Evolutionary conservation across 768 basidiomycete genomes (phyloP).

Genomic region (Pisolithus sp.): DNA sequence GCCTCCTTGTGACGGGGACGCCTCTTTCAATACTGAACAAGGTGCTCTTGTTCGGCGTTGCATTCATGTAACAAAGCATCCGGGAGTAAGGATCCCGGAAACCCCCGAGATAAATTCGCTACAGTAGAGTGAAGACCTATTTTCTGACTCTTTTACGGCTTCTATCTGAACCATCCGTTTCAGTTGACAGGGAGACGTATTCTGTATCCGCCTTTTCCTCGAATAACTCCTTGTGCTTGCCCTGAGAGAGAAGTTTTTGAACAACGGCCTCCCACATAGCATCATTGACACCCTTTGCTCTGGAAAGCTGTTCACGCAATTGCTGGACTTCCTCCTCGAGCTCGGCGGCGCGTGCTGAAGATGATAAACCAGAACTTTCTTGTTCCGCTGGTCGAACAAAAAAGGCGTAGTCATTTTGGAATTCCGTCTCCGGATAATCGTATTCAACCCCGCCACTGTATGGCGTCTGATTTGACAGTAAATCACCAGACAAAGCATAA

Average conservation of each 20-base stretch:
- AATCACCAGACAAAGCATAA: background rate
- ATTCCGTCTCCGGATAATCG: conserved; percentile 45
- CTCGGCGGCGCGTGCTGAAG: conserved; percentile 54
- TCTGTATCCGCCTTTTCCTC: background rate
- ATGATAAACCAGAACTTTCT: conserved; percentile 27
- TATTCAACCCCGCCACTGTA: conserved; percentile 16
- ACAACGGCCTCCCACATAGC: conserved; percentile 89
- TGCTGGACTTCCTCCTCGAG: conserved; percentile 67
- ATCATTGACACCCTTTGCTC: conserved; percentile 89
- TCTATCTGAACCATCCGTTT: background rate
- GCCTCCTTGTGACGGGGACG: too few species aligned
- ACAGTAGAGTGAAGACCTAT: background rate
- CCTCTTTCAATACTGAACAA: too few species aligned
- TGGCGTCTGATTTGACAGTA: conserved; percentile 8
- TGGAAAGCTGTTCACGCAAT: conserved; percentile 64
- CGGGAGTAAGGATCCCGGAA: too few species aligned
- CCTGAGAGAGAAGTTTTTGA: conserved; percentile 46
- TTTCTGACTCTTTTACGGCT: conserved; percentile 1
- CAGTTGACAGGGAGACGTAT: background rate
- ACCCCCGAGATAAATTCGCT: too few species aligned
- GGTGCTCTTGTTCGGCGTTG: too few species aligned
- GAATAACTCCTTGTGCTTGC: conserved; percentile 18
- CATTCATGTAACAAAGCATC: too few species aligned
- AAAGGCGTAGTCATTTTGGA: conserved; percentile 59
- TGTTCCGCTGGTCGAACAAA: conserved; percentile 47